These are phyloP conservation scores for Periconia macrospinosa DNA, from an alignment of 2,329 filamentous ascomycete genomes.

Conservation along the genomic window DNA sequence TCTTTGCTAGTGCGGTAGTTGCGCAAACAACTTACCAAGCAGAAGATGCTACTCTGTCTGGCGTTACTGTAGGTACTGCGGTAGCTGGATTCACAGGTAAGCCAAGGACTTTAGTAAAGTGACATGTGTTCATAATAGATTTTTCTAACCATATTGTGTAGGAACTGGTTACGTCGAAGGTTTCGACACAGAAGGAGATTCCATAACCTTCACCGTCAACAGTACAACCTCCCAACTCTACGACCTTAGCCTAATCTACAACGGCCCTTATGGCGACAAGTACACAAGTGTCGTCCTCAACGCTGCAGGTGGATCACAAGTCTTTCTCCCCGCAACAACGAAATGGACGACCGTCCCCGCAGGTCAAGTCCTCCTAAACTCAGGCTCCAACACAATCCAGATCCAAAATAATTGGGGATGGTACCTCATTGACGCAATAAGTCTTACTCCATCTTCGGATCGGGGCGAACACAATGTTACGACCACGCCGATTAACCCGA, in stretches of 20 bases:
- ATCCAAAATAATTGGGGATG: constrained; percentile 55
- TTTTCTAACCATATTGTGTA: constrained; percentile 20
- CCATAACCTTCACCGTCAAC: constrained; percentile 49
- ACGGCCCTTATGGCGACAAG: constrained; percentile 52
- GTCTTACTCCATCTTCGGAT: constrained; percentile 38
- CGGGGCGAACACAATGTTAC: constrained; percentile 47
- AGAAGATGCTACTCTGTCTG: constrained; percentile 46
- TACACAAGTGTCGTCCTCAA: constrained; percentile 50
- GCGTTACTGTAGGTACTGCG: constrained; percentile 45
- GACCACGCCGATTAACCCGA: constrained; percentile 42
- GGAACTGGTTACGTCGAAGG: constrained; percentile 53
- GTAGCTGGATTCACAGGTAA: constrained; percentile 46
- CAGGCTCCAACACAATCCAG: constrained; percentile 50
- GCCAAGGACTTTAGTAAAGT: too few relatives aligned
- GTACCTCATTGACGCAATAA: constrained; percentile 52
- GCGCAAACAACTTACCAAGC: constrained; percentile 42
- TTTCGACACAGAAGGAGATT: constrained; percentile 48
- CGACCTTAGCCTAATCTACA: constrained; percentile 50
- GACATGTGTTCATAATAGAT: too few relatives aligned
- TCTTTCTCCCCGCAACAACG: constrained; percentile 45
- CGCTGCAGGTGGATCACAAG: constrained; percentile 45
- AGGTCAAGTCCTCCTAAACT: constrained; percentile 50
- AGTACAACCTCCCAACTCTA: constrained; percentile 43
- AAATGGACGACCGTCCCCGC: constrained; percentile 45
- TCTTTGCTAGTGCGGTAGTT: constrained; percentile 1